These are phyloP conservation scores for Acmispon strigosus DNA, from an alignment of 306 rosid species.

Conservation along the genomic window DNA sequence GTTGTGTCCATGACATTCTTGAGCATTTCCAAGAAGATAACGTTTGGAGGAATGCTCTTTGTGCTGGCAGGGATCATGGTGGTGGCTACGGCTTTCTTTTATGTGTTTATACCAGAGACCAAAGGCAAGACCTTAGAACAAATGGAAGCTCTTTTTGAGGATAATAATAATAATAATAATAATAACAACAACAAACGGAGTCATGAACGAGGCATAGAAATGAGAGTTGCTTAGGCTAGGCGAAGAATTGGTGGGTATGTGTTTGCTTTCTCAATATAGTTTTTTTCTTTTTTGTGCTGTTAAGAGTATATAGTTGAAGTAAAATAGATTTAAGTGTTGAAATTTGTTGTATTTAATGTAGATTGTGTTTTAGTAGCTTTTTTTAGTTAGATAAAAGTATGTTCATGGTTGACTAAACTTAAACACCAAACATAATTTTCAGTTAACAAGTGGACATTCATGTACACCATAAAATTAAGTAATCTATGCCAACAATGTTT, in stretches of 20 bases:
- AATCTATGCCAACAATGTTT: too few relatives aligned
- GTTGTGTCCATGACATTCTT: slow-evolving; percentile 67
- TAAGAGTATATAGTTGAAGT: too few relatives aligned
- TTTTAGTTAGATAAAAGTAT: too few relatives aligned
- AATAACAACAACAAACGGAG: not conserved
- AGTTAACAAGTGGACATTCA: too few relatives aligned
- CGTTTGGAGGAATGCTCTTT: slow-evolving; percentile 56
- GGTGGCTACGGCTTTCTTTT: slow-evolving; percentile 40
- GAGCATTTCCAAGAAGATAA: slow-evolving; percentile 42
- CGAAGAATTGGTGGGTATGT: too few relatives aligned
- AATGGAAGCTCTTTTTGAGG: slow-evolving; percentile 29
- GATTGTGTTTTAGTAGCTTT: too few relatives aligned
- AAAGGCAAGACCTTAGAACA: slow-evolving; percentile 35
- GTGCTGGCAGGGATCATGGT: slow-evolving; percentile 51
- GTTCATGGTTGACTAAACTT: too few relatives aligned
- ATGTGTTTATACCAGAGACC: slow-evolving; percentile 50
- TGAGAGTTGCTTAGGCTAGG: not conserved
- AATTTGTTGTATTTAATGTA: too few relatives aligned
- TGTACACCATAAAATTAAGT: too few relatives aligned
- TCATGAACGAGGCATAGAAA: not conserved
- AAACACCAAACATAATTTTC: too few relatives aligned
- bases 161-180: not conserved
- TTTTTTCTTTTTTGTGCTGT: too few relatives aligned
- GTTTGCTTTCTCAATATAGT: not conserved
- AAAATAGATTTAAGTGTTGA: too few relatives aligned